Evolutionary conservation across 371 early-diverging fungal genomes (phyloP).

Genomic region (Scutellospora calospora): DNA sequence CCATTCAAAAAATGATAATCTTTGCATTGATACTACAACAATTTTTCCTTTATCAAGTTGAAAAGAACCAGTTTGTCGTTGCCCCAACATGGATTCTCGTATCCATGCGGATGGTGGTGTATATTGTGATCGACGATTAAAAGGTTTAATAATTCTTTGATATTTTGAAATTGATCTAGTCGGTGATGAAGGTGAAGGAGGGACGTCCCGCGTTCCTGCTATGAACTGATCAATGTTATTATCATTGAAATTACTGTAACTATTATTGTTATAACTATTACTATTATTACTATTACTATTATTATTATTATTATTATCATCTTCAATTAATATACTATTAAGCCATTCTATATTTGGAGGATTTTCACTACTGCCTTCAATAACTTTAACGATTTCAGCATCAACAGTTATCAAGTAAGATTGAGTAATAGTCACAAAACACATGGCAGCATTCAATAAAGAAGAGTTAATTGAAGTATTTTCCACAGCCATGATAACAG

Average conservation of each 20-base stretch:
- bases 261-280: background rate
- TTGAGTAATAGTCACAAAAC: conserved; percentile 23
- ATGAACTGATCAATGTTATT: background rate
- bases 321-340: background rate
- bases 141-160: too few species aligned
- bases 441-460: background rate
- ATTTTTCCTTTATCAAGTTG: conserved; percentile 26
- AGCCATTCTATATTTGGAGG: background rate
- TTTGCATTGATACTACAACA: conserved; percentile 39
- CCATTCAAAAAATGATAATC: conserved; percentile 43
- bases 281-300: background rate
- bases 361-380: conserved; percentile 23
- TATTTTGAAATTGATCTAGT: background rate
- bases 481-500: background rate
- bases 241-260: background rate
- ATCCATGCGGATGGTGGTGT: background rate
- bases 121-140: background rate
- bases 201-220: background rate
- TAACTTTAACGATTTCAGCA: conserved; percentile 43
- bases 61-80: conserved; percentile 24
- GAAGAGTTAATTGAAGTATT: background rate
- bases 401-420: conserved; percentile 41
- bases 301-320: background rate
- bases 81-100: background rate
- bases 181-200: background rate